phyloP scores from a whole-genome alignment of 768 basidiomycete species.

The Collybiopsis confluens region DNA sequence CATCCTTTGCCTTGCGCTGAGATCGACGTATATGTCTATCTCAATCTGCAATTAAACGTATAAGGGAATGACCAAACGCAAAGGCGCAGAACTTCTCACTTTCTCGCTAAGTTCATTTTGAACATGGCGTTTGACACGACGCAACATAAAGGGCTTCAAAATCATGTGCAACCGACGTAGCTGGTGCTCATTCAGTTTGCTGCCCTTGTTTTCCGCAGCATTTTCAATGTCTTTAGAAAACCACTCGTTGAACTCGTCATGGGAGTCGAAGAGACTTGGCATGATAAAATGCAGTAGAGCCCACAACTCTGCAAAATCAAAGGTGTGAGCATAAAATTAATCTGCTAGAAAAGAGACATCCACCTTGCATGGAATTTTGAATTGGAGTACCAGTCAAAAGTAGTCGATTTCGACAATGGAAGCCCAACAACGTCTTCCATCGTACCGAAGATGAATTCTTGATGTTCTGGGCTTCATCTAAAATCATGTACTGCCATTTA shows the following conservation, averaged over 20 bases:
- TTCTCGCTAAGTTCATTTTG: conserved; percentile 99
- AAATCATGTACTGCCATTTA: conserved; percentile 99
- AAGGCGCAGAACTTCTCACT: conserved; percentile 37
- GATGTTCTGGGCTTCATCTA: conserved; percentile 99
- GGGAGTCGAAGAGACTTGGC: conserved; percentile 98
- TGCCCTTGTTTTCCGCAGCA: conserved; percentile 85
- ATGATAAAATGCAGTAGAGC: conserved; percentile 99
- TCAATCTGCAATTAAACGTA: conserved; percentile 68
- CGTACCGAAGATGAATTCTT: conserved; percentile 94
- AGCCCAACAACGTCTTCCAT: conserved; percentile 95
- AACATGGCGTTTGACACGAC: conserved; percentile 96
- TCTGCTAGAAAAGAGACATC: conserved; percentile 15
- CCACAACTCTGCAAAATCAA: conserved; percentile 78
- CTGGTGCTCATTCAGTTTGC: conserved; percentile 92
- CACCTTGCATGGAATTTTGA: conserved; percentile 99
- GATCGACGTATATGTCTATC: conserved; percentile 89
- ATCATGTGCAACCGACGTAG: conserved; percentile 96
- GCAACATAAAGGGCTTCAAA: conserved; percentile 97
- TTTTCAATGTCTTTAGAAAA: conserved; percentile 99
- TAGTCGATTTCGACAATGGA: conserved; percentile 93
- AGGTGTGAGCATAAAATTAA: conserved; percentile 10
- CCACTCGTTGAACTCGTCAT: conserved; percentile 99
- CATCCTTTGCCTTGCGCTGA: conserved; percentile 87
- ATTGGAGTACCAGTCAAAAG: conserved; percentile 97
- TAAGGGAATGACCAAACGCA: conserved; percentile 1